phyloP scores from a whole-genome alignment of 1,284 basidiomycete genomes.

The Lignosus rhinocerotis region DNA sequence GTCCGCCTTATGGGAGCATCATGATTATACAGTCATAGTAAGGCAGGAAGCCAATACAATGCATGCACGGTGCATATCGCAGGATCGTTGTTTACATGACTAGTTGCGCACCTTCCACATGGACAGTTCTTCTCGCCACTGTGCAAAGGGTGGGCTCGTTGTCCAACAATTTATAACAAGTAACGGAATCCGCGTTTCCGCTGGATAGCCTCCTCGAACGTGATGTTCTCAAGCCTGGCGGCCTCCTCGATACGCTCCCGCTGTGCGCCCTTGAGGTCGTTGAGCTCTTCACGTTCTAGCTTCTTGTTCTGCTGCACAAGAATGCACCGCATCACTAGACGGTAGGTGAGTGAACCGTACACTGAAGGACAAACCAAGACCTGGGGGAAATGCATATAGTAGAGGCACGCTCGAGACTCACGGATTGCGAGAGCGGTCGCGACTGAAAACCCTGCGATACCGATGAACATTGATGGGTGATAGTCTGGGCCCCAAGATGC shows the following conservation, averaged over 20 bases:
- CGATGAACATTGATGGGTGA: slow-evolving; percentile 40
- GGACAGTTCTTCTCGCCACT: too few relatives aligned
- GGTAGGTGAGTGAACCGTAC: background rate
- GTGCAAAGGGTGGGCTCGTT: too few relatives aligned
- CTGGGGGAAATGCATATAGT: too few relatives aligned
- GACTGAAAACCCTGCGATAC: slow-evolving; percentile 33
- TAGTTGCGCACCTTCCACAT: too few relatives aligned
- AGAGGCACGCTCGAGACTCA: slow-evolving; percentile 10
- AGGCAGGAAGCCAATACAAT: too few relatives aligned
- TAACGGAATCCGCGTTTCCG: slow-evolving; percentile 45
- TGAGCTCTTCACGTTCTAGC: slow-evolving; percentile 38
- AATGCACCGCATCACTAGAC: slow-evolving; percentile 37
- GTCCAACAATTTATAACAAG: slow-evolving; percentile 31
- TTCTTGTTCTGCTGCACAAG: slow-evolving; percentile 38
- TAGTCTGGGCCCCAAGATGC: slow-evolving; percentile 40
- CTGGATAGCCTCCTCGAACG: slow-evolving; percentile 38
- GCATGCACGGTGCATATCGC: too few relatives aligned
- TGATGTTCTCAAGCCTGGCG: slow-evolving; percentile 39
- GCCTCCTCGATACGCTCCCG: slow-evolving; percentile 40
- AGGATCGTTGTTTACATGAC: too few relatives aligned
- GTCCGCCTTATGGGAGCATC: too few relatives aligned
- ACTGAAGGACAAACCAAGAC: background rate
- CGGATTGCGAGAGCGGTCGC: slow-evolving; percentile 32
- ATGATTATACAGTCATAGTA: too few relatives aligned
- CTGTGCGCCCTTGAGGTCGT: slow-evolving; percentile 32